Evolutionary conservation across 164 flowering plant genomes (phyloP), one percentile per base, ranked within the genome.

Genomic region (Piper longum): DNA sequence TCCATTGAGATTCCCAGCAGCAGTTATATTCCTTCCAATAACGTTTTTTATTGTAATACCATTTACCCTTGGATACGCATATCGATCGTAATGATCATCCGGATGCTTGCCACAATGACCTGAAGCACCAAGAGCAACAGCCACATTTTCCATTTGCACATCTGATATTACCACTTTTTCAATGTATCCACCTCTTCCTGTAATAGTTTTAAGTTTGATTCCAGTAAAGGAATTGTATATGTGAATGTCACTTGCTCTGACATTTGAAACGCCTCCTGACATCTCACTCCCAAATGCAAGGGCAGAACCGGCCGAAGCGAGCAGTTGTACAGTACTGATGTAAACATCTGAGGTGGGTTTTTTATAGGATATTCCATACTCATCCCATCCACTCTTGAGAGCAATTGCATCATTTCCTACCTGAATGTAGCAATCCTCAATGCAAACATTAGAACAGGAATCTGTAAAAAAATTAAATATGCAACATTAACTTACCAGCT

Each of bases 301-400:
- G 9, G 76, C 85, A 5, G 91, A 66, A 55, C 89, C 91, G 0
- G 75, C 59, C 56, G 72, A 56, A 17, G 87, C 72, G 58, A 75
- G 75, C 17, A 83, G 81, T n/a, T 60, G 39, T 5, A 77, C 76
- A n/a, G 70, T 41, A 36, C 71, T 69, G 61, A 87, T 74, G 55
- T 76, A 83, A 40, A 87, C 78, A 48, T 72, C 59, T 7, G 72
- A 66, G 52, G 85, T 77, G 7, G 96, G 86, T 69, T 63, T 77
- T 11, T 76, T 80, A 61, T 71, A 85, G 16, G 81, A 55, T 58
- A 87, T 87, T 16, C 91, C 91, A 67, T 87, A 80, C 72, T 87
- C 82, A 67, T 85, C 96, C 88, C 91, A 84, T 13, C 96, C 96
- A 40, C 96, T 85, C 74, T 84, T 87, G 1, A 89, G 80, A 0